Evolutionary conservation across 2,329 filamentous ascomycete species (phyloP), one percentile per base, ranked within the genome.

Genomic region (Aurifilum marmelostoma): DNA sequence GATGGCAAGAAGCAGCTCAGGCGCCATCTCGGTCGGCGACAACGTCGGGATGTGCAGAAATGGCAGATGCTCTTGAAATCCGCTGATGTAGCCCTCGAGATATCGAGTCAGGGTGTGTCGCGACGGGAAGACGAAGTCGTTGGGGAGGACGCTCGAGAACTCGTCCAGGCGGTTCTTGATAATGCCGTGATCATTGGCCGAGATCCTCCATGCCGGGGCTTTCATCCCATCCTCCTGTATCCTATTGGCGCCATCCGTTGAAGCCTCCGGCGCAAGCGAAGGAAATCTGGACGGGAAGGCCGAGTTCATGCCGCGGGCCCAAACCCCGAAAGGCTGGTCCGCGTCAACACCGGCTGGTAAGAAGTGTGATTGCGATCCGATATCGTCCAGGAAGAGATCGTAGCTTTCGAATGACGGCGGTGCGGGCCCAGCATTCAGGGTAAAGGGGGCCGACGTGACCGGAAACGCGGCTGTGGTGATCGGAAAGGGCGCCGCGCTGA

Each of bases 31-130:
- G 9, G 85, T 85, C 0, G 89, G 85, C 1, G 84, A 83, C 61
- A 92, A 82, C 0, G 90, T 92, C 0, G 91, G 88, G 6, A 92
- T 79, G 75, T 93, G 91, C 37, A 93, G 80, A 71, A 92, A 88
- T 0, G 86, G 86, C 54, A 88, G 81, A 70, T 88, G 85, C 34
- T 85, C 82, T 68, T 88, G 77, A 69, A 92, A 92, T 0, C 90
- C 89, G 69, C 85, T 87, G 66, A 92, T 86, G 73, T 92, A 93
- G 1, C 89, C 90, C 69, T 91, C 89, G 41, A 92, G 78, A 71
- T 92, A 92, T 43, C 91, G 81, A 2, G 88, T 89, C 37, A 92
- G 76, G 0, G 91, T 91, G 72, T 92, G 85, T 3, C 90, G 85
- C 5, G 90, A 92, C 1, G 91, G 90, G 63, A 92, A 86, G 3